These are phyloP conservation scores for Coemansia erecta DNA, from an alignment of 192 early-diverging fungal species.

Conservation along the genomic window DNA sequence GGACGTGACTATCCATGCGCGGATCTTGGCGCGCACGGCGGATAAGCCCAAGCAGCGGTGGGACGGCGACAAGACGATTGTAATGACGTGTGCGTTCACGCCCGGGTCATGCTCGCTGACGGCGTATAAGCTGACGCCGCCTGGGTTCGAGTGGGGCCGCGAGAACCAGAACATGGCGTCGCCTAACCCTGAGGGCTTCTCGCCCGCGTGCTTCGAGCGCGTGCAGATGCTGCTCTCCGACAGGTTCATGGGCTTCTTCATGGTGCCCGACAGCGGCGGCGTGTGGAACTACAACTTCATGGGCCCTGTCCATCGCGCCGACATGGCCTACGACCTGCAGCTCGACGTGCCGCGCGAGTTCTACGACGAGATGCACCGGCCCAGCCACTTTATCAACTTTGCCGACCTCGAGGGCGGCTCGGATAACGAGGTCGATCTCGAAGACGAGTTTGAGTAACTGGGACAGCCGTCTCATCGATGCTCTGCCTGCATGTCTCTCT, in stretches of 20 bases:
- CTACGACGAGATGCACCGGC: slow-evolving; percentile 94
- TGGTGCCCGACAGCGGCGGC: slow-evolving; percentile 91
- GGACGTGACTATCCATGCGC: slow-evolving; percentile 89
- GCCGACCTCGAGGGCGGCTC: slow-evolving; percentile 58
- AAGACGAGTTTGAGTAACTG: slow-evolving; percentile 52
- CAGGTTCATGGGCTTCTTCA: slow-evolving; percentile 96
- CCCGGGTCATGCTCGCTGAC: slow-evolving; percentile 96
- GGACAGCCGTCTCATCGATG: no score
- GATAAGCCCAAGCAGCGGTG: slow-evolving; percentile 66
- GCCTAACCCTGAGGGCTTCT: slow-evolving; percentile 80
- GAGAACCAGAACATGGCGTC: slow-evolving; percentile 84
- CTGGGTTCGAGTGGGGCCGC: slow-evolving; percentile 95
- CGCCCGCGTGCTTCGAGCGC: slow-evolving; percentile 87
- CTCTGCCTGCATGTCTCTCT: no score
- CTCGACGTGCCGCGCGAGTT: slow-evolving; percentile 95
- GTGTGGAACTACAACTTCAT: slow-evolving; percentile 99
- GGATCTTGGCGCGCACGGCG: slow-evolving; percentile 79
- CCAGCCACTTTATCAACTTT: slow-evolving; percentile 95
- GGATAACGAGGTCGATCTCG: slow-evolving; percentile 38
- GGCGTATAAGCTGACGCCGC: slow-evolving; percentile 93
- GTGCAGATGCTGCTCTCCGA: slow-evolving; percentile 97
- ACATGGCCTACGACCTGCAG: slow-evolving; percentile 89
- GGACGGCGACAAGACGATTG: slow-evolving; percentile 93
- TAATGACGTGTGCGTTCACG: slow-evolving; percentile 95
- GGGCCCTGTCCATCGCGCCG: slow-evolving; percentile 86